Evolutionary conservation across 192 early-diverging fungal species (phyloP).

Genomic region (Helicostylum pulchrum): DNA sequence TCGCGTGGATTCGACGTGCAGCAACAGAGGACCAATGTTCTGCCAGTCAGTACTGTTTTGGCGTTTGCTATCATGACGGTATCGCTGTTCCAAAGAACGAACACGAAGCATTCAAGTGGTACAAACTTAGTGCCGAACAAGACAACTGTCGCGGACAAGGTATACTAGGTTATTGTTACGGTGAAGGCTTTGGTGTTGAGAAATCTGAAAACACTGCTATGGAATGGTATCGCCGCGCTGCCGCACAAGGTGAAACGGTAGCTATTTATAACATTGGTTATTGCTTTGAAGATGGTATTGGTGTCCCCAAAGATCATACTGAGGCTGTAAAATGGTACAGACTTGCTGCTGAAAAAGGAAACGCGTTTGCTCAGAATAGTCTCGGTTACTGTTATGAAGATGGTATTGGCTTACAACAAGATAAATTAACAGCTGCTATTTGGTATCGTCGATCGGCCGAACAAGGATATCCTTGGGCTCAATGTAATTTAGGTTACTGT

Average conservation of each 20-base stretch:
- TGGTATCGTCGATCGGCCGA: constrained; percentile 53
- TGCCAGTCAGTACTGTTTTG: constrained; percentile 60
- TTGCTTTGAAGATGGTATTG: constrained; percentile 60
- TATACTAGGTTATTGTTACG: constrained; percentile 78
- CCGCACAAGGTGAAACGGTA: constrained; percentile 51
- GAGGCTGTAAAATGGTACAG: constrained; percentile 63
- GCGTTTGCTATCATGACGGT: constrained; percentile 78
- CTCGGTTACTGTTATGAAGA: constrained; percentile 81
- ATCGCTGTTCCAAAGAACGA: constrained; percentile 66
- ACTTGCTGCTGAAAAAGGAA: constrained; percentile 60
- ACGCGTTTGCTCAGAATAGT: constrained; percentile 77
- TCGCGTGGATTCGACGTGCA: constrained; percentile 63
- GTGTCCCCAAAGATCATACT: constrained; percentile 44
- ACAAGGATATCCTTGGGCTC: constrained; percentile 53
- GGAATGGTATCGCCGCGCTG: constrained; percentile 54
- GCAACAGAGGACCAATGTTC: constrained; percentile 58
- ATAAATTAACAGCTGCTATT: constrained; percentile 50
- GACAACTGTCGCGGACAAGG: constrained; percentile 58
- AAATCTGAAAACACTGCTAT: constrained; percentile 66
- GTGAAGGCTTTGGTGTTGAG: constrained; percentile 67
- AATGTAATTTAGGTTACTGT: constrained; percentile 80
- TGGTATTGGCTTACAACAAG: constrained; percentile 60
- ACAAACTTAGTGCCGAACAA: constrained; percentile 59
- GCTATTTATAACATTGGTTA: constrained; percentile 58
- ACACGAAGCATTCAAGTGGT: constrained; percentile 69